A percentile compares a stretch with the other conserved stretches of the same genome.
phyloP scores from a whole-genome alignment of 345 rosid species.

The Cardiospermum halicacabum region DNA sequence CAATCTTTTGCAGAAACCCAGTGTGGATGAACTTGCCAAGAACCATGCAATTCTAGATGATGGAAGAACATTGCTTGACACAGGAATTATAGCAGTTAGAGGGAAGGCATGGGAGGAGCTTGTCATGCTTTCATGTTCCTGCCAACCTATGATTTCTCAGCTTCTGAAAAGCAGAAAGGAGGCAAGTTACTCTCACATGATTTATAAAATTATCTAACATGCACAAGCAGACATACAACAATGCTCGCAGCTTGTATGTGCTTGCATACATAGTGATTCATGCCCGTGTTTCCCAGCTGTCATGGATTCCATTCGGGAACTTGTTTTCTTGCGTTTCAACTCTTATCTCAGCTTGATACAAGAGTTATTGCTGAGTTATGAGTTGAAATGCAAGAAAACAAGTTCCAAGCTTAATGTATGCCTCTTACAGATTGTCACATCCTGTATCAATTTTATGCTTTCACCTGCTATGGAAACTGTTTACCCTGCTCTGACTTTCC shows the following conservation, averaged over 20 bases:
- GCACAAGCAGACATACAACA: too few relatives aligned
- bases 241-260: too few relatives aligned
- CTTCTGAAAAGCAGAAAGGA: constrained; percentile 67
- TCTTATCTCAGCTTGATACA: background rate
- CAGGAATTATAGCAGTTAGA: constrained; percentile 86
- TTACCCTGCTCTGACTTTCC: background rate
- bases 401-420: too few relatives aligned
- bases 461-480: background rate
- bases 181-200: constrained; percentile 44
- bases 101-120: constrained; percentile 92
- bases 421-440: background rate
- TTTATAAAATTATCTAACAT: too few relatives aligned
- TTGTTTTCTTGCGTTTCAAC: background rate
- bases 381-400: too few relatives aligned
- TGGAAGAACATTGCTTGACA: constrained; percentile 89
- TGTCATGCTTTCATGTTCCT: constrained; percentile 68
- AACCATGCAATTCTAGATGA: constrained; percentile 77
- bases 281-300: too few relatives aligned
- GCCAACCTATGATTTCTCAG: constrained; percentile 64
- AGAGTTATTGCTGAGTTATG: background rate
- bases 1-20: constrained; percentile 90
- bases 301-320: too few relatives aligned
- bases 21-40: constrained; percentile 56
- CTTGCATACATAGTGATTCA: too few relatives aligned
- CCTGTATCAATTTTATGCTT: background rate